Evolutionary conservation across 352 stramenopile species (phyloP), one percentile per base, ranked within the genome.

Genomic region (Aphanomyces astaci): DNA sequence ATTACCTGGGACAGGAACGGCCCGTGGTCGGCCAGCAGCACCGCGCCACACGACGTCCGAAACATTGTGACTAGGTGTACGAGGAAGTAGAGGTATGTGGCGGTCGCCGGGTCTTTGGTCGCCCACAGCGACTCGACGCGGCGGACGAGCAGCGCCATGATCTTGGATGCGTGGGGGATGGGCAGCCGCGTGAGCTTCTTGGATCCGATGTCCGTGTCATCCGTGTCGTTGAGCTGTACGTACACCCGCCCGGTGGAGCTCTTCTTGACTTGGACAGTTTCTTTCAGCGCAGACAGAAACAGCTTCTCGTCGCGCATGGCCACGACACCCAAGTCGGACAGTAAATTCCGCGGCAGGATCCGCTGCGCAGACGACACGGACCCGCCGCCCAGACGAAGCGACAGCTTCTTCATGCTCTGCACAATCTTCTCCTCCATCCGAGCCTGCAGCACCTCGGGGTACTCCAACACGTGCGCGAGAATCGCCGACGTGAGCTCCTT

Each of bases 341-440:
- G 76, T 55, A 95, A 73, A 2, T 84, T 83, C 24, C 85, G 84
- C 17, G 86, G 87, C 0, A 81, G 92, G 51, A 94, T 92, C 3
- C 87, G 79, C 25, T 9, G 30, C 30, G 22, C 19, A 13, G 36
- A 43, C 84, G 92, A 92, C 36, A 90, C 82, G 28, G 49, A 80
- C 27, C 81, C 81, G 27, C 85, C 73, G 9, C 85, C 85, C 57
- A 90, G 86, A 30, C 87, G 78, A 7, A 82, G 75, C 25, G 84
- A 78, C 40, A 95, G 62, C 69, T 95, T 95, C 2, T 77, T 78
- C 27, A 95, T 85, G 5, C 82, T 82, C 43, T 82, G 78, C 13
- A 76, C 55, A 73, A 95, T 92, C 60, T 90, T 93, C 13, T 93
- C 85, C 70, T 94, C 84, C 84, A 94, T 94, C 70, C 86, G 86